phyloP scores from a whole-genome alignment of 106 monocot species.

The Iris macrosiphon region DNA sequence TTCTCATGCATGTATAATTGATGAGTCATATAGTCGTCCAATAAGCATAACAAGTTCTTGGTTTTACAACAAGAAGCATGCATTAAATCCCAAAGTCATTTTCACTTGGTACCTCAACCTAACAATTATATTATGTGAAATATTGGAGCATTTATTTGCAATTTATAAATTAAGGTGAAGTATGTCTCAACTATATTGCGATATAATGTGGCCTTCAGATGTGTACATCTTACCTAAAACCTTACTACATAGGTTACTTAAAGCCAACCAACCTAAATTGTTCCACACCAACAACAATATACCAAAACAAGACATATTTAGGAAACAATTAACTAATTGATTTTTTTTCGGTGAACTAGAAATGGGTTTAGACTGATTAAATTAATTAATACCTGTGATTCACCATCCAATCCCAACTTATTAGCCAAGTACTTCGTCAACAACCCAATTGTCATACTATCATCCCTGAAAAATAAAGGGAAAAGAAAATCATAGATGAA shows the following conservation, averaged over 20 bases:
- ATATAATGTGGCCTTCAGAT: neutral
- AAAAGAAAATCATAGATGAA: neutral
- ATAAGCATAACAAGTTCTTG: too few relatives aligned
- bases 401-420: conserved; percentile 53
- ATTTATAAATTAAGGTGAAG: too few relatives aligned
- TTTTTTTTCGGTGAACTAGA: too few relatives aligned
- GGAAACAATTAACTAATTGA: neutral
- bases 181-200: neutral
- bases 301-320: neutral
- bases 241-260: neutral
- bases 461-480: conserved; percentile 34
- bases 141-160: too few relatives aligned
- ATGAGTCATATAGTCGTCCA: too few relatives aligned
- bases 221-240: neutral
- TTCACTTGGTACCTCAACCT: too few relatives aligned
- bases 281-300: neutral
- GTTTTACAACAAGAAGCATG: too few relatives aligned
- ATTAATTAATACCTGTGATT: conserved; percentile 69
- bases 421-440: conserved; percentile 64
- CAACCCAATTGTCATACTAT: conserved; percentile 63
- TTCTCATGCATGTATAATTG: too few relatives aligned
- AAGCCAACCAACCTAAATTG: neutral
- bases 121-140: too few relatives aligned
- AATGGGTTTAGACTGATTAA: neutral
- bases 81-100: too few relatives aligned